Percentiles rank a stretch among this genome's conserved stretches.
These are phyloP conservation scores for Globisporangium cederbergense DNA, from an alignment of 352 stramenopile genomes.

Conservation along the genomic window DNA sequence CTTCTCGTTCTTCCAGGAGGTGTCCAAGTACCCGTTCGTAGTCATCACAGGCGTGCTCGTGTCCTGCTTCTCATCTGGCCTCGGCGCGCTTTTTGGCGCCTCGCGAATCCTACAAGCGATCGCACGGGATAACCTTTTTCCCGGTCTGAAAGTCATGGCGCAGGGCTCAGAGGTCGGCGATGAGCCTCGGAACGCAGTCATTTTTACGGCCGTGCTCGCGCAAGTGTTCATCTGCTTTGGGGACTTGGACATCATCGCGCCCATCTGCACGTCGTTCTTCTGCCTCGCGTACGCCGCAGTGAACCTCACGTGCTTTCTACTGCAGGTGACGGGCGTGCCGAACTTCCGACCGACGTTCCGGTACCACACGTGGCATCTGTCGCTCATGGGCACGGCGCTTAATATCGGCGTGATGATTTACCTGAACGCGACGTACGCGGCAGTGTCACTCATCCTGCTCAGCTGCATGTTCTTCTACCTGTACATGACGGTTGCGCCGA, in stretches of 20 bases:
- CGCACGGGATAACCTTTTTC: conserved; percentile 68
- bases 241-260: conserved; percentile 67
- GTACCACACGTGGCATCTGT: conserved; percentile 66
- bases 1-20: conserved; percentile 79
- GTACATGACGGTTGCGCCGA: conserved; percentile 46
- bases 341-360: conserved; percentile 80
- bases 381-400: conserved; percentile 47
- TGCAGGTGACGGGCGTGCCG: conserved; percentile 72
- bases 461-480: conserved; percentile 64
- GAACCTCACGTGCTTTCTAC: conserved; percentile 72
- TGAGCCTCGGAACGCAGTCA: conserved; percentile 62
- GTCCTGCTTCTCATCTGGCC: conserved; percentile 62
- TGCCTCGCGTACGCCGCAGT: conserved; percentile 69
- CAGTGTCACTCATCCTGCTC: conserved; percentile 51
- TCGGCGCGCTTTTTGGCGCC: conserved; percentile 67
- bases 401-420: conserved; percentile 79
- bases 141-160: conserved; percentile 32
- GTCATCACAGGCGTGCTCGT: conserved; percentile 65
- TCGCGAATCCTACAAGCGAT: conserved; percentile 76
- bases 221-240: conserved; percentile 74
- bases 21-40: conserved; percentile 43
- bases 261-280: conserved; percentile 84
- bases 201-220: conserved; percentile 59
- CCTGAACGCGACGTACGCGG: conserved; percentile 59
- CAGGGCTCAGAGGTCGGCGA: conserved; percentile 60